These are phyloP conservation scores for Paradendryphiella salina DNA, from an alignment of 2,329 filamentous ascomycete species.

Conservation along the genomic window DNA sequence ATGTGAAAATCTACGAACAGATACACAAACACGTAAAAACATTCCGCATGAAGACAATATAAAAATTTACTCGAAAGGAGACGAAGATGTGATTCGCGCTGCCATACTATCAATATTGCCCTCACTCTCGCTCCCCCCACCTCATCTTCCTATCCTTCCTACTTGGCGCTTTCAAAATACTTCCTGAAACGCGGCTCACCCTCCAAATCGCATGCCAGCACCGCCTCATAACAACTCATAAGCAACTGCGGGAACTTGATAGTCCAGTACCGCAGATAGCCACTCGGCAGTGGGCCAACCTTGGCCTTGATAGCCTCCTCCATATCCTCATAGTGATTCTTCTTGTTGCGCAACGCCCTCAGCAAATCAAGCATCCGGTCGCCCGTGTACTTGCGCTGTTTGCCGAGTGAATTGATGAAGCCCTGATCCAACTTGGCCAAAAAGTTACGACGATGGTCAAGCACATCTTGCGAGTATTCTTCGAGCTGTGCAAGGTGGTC, in stretches of 20 bases:
- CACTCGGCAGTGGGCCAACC: slow-evolving; percentile 75
- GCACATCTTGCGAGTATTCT: slow-evolving; percentile 51
- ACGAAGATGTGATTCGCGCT: neutral
- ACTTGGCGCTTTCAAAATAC: slow-evolving; percentile 14
- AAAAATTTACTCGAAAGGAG: neutral
- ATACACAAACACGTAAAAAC: too few species aligned
- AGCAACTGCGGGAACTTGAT: slow-evolving; percentile 75
- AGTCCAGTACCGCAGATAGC: slow-evolving; percentile 84
- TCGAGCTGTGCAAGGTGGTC: slow-evolving; percentile 64
- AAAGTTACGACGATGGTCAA: slow-evolving; percentile 71
- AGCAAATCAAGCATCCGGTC: slow-evolving; percentile 81
- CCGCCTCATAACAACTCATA: slow-evolving; percentile 70
- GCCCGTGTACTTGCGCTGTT: slow-evolving; percentile 93
- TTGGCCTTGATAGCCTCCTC: slow-evolving; percentile 71
- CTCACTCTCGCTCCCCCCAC: neutral
- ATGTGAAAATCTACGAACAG: too few species aligned
- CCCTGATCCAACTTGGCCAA: slow-evolving; percentile 72
- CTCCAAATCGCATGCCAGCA: slow-evolving; percentile 13
- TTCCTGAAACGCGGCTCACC: slow-evolving; percentile 11
- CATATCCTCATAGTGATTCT: slow-evolving; percentile 98
- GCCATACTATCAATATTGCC: neutral
- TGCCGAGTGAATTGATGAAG: slow-evolving; percentile 87
- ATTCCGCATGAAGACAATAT: too few species aligned
- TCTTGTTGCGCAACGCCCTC: slow-evolving; percentile 89
- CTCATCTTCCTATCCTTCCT: neutral